Evolutionary conservation across 305 asterid species (phyloP), one percentile per base, ranked within the genome.

Genomic region (Nicotiana rustica): DNA sequence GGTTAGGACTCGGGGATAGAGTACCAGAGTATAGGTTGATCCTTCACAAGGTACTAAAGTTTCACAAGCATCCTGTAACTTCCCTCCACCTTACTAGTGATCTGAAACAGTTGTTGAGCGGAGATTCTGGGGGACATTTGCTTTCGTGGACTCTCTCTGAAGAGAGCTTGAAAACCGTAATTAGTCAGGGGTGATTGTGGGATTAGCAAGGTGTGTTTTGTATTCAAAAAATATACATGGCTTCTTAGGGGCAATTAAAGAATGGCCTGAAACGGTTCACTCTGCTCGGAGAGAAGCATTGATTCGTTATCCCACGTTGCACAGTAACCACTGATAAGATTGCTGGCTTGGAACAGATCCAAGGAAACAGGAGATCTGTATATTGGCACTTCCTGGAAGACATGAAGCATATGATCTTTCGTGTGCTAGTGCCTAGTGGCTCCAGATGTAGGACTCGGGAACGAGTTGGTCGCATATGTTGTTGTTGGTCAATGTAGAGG

Each of bases 141-240:
- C 47, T 92, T 68, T 97, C 99, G 1, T 97, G 99, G 99, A 92
- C 97, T 14, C 87, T 97, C 67, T 97, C 94, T 5, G 99, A 95
- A 65, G 99, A 95, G 84, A 89, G 91, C 92, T 85, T 92, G 92
- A 93, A 91, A 85, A 80, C 86, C 79, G 84, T 93, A 75, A 87
- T 83, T 44, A 91, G 87, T 87, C 91, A 81, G 88, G 99, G 98
- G 95, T 92, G 87, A 90, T 49, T 6, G 33, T 81, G 80, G 86
- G 84, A 86, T 65, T 31, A 55, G 56, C 18, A 47, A 10, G 9
- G 35, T 38, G 68, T 44, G 52, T 71, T 79, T 67, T 77, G 31
- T 44, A 55, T 60, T 83, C 76, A 49, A 81, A 81, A 69, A 69
- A 67, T 61, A 36, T 61, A 25, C 60, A 44, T 38, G 65, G 82